Evolutionary conservation across 495 filamentous ascomycete genomes (phyloP).

Genomic region (Penicillium verhagenii): DNA sequence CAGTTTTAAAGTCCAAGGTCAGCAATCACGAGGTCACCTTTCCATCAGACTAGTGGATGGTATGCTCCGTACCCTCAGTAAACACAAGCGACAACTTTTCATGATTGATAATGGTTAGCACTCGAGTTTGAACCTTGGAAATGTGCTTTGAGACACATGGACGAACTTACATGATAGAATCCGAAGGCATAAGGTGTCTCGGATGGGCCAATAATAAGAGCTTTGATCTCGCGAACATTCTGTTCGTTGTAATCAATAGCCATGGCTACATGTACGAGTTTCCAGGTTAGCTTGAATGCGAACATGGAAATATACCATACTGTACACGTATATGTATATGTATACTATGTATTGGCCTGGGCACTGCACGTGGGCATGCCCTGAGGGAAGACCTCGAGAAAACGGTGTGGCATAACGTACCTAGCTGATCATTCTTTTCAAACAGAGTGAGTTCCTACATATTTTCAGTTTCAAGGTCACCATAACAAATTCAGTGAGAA

Average conservation of each 20-base stretch:
- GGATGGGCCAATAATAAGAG: constrained; percentile 87
- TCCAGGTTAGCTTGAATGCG: too few species aligned
- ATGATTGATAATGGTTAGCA: neutral
- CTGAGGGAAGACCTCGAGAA: too few species aligned
- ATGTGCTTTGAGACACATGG: neutral
- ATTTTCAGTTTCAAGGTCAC: too few species aligned
- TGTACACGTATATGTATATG: too few species aligned
- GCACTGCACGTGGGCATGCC: too few species aligned
- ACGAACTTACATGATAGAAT: constrained; percentile 77
- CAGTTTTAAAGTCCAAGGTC: neutral
- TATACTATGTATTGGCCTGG: too few species aligned
- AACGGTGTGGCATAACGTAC: neutral
- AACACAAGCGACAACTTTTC: constrained; percentile 38
- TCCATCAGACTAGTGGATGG: neutral
- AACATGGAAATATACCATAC: too few species aligned
- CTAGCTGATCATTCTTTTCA: constrained; percentile 15
- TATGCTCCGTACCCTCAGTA: constrained; percentile 25
- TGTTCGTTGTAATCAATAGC: constrained; percentile 75
- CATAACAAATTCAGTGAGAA: too few species aligned
- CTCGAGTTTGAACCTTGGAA: neutral
- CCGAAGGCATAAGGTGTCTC: constrained; percentile 96
- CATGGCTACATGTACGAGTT: constrained; percentile 13
- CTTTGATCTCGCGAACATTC: constrained; percentile 85
- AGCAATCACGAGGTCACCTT: neutral
- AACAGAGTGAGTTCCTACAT: constrained; percentile 22